These are phyloP conservation scores for Suillus fuscotomentosus DNA, from an alignment of 768 basidiomycete genomes.

Conservation along the genomic window DNA sequence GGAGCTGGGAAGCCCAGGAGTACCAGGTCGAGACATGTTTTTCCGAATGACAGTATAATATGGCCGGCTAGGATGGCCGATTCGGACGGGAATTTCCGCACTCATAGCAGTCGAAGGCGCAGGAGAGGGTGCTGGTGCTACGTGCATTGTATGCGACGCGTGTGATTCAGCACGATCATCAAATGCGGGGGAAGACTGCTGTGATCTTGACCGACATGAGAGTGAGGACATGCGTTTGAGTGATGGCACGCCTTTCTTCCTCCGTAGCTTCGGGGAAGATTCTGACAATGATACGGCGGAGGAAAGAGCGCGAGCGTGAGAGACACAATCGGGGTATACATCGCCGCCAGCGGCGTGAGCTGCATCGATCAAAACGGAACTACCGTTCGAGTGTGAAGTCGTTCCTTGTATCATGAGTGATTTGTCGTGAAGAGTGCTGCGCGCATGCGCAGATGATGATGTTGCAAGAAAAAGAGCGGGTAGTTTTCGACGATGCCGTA, in stretches of 20 bases:
- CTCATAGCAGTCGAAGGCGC: constrained; percentile 19
- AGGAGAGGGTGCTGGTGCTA: constrained; percentile 18
- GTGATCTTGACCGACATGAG: constrained; percentile 19
- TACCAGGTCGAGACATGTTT: constrained; percentile 42
- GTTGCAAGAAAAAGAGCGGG: constrained; percentile 22
- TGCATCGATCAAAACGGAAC: constrained; percentile 22
- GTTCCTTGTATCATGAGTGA: constrained; percentile 12
- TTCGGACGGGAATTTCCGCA: constrained; percentile 30
- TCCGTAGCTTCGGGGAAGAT: constrained; percentile 35
- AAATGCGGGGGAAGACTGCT: constrained; percentile 21
- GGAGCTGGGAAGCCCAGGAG: constrained; percentile 27
- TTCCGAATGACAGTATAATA: constrained; percentile 56
- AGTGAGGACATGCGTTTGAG: constrained; percentile 26
- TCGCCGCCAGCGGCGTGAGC: constrained; percentile 18
- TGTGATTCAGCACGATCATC: constrained; percentile 17
- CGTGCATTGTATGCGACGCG: constrained; percentile 11
- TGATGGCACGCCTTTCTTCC: constrained; percentile 36
- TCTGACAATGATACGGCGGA: constrained; percentile 12
- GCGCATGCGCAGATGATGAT: constrained; percentile 9
- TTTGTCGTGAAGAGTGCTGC: constrained; percentile 14
- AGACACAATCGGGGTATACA: constrained; percentile 15
- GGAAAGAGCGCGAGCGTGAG: constrained; percentile 17
- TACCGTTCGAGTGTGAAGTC: constrained; percentile 6
- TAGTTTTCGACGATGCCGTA: constrained; percentile 17
- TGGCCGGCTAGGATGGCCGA: constrained; percentile 53